These are phyloP conservation scores for Candida ortonii DNA, from an alignment of 805 yeast genomes.

Conservation along the genomic window DNA sequence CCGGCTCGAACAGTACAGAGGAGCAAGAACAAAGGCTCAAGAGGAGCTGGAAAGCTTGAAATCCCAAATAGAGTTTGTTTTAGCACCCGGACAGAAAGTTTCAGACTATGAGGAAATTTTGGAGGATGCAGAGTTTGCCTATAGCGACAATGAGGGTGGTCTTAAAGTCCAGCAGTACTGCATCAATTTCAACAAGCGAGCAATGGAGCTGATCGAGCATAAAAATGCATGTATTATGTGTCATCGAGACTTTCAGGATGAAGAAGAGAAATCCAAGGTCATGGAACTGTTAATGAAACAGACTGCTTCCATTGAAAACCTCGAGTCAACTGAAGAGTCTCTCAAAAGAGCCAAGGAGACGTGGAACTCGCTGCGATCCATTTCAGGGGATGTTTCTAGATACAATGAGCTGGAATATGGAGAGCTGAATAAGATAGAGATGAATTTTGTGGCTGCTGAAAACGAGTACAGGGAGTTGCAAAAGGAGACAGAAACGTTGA, in stretches of 20 bases:
- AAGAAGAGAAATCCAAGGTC: conserved; percentile 23
- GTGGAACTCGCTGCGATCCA: conserved; percentile 26
- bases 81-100: conserved; percentile 39
- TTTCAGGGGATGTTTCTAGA: conserved; percentile 29
- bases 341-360: conserved; percentile 29
- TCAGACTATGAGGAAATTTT: conserved; percentile 50
- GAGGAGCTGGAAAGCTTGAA: conserved; percentile 13
- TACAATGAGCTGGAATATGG: conserved; percentile 11
- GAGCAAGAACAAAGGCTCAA: conserved; percentile 10
- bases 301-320: conserved; percentile 20
- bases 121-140: conserved; percentile 58
- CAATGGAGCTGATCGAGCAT: conserved; percentile 57
- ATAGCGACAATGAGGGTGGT: conserved; percentile 59
- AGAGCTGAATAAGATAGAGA: conserved; percentile 2
- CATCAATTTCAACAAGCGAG: conserved; percentile 64
- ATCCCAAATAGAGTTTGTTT: conserved; percentile 18
- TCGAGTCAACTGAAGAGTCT: conserved; percentile 18
- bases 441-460: neutral
- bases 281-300: conserved; percentile 24
- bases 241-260: conserved; percentile 56
- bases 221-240: conserved; percentile 70
- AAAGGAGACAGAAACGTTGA: neutral
- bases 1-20: conserved; percentile 6
- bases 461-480: conserved; percentile 1
- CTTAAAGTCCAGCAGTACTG: conserved; percentile 69